Evolutionary conservation across 768 basidiomycete genomes (phyloP).

Genomic region (Kockovaella imperatae): DNA sequence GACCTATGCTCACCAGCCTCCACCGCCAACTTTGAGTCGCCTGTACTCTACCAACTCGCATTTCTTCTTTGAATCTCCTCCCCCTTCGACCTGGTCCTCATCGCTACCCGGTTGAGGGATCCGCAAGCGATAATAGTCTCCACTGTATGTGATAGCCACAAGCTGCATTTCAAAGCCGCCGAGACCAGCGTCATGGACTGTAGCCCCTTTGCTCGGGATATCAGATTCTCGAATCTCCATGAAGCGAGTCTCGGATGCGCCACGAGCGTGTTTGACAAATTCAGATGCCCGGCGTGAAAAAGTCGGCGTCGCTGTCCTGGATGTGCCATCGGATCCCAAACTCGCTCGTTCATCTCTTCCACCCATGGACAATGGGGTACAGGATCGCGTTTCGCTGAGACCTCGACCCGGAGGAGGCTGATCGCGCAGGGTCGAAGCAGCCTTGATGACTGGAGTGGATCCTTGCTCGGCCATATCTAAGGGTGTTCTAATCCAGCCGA

Average conservation of each 20-base stretch:
- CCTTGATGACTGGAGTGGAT: not conserved
- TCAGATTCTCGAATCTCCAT: not conserved
- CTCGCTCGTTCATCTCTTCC: slow-evolving; percentile 24
- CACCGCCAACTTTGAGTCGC: slow-evolving; percentile 31
- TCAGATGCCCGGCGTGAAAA: not conserved
- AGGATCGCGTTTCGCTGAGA: not conserved
- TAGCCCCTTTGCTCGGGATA: not conserved
- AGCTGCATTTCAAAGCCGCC: slow-evolving; percentile 31
- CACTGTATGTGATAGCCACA: slow-evolving; percentile 42
- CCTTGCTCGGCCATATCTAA: slow-evolving; percentile 8
- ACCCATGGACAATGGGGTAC: slow-evolving; percentile 14
- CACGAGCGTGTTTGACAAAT: not conserved
- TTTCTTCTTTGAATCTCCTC: slow-evolving; percentile 5
- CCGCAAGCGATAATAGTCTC: slow-evolving; percentile 45
- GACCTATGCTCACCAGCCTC: slow-evolving; percentile 42
- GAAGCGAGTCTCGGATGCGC: too few species aligned
- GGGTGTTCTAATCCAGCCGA: slow-evolving; percentile 37
- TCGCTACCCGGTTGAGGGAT: slow-evolving; percentile 19
- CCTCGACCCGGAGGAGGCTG: too few species aligned
- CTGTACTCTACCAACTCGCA: slow-evolving; percentile 42
- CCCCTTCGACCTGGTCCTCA: slow-evolving; percentile 9
- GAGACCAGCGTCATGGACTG: too few species aligned
- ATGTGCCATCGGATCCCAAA: slow-evolving; percentile 22
- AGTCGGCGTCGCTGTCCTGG: slow-evolving; percentile 21
- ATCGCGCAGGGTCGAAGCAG: not conserved